Conservation (phyloP, 2,329 filamentous ascomycete species). For the Colletotrichum neosansevieriae region DNA sequence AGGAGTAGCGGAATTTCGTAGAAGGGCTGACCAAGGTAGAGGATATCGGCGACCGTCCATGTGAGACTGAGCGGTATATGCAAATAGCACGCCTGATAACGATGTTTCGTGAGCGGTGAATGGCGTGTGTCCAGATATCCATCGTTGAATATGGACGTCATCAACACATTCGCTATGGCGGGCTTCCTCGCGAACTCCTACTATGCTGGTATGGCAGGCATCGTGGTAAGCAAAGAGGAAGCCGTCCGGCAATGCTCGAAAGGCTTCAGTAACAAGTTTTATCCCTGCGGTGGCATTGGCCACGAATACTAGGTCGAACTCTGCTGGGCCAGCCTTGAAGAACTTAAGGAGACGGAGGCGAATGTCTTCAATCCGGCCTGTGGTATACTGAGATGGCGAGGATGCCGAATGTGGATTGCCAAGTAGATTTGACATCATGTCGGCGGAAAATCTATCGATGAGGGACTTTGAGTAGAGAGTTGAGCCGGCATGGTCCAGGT, state of each 20-base stretch:
- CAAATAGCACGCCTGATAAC: conserved; percentile 50
- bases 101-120: conserved; percentile 45
- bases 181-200: conserved; percentile 83
- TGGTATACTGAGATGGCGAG: conserved; percentile 81
- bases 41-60: conserved; percentile 41
- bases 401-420: conserved; percentile 95
- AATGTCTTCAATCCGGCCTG: conserved; percentile 79
- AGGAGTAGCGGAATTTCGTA: conserved; percentile 44
- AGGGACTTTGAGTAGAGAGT: conserved; percentile 84
- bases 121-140: conserved; percentile 63
- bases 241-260: conserved; percentile 75
- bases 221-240: conserved; percentile 88
- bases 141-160: conserved; percentile 72
- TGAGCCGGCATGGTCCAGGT: conserved; percentile 97
- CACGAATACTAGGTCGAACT: conserved; percentile 92
- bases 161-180: conserved; percentile 73
- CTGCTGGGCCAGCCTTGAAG: conserved; percentile 82
- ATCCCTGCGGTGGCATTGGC: conserved; percentile 92
- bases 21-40: conserved; percentile 71
- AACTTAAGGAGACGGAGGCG: conserved; percentile 78
- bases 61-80: conserved; percentile 40
- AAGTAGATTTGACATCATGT: conserved; percentile 83
- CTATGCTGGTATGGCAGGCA: conserved; percentile 87
- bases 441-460: conserved; percentile 82
- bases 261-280: conserved; percentile 85